A percentile compares a stretch with the other conserved stretches of the same genome.
These are phyloP conservation scores for Acephala macrosclerotiorum DNA, from an alignment of 2,329 filamentous ascomycete genomes.

Conservation along the genomic window DNA sequence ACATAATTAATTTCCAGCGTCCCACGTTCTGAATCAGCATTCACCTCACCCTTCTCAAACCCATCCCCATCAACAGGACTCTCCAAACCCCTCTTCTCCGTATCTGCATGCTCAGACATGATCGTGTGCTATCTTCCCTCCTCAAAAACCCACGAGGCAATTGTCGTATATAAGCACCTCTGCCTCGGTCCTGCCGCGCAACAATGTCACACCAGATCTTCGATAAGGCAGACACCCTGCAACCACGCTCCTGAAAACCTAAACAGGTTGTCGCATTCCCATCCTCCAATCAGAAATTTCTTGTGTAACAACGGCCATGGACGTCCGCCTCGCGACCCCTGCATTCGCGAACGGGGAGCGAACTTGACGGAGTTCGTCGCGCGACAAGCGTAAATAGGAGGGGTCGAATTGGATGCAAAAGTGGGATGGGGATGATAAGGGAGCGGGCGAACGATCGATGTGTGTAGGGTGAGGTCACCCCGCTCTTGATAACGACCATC, in stretches of 20 bases:
- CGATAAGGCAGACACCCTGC: constrained; percentile 5
- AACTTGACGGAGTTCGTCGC: not conserved
- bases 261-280: not conserved
- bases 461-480: constrained; percentile 3
- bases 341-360: not conserved
- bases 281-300: not conserved
- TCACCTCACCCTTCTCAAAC: not conserved
- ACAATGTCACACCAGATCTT: constrained; percentile 2
- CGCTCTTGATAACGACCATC: constrained; percentile 2
- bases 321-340: constrained; percentile 1
- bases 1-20: constrained; percentile 2
- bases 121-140: not conserved
- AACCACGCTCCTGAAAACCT: not conserved
- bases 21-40: not conserved
- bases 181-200: not conserved
- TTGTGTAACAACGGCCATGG: not conserved
- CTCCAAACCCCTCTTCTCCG: constrained; percentile 1
- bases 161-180: not conserved
- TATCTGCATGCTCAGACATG: not conserved
- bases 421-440: constrained; percentile 5
- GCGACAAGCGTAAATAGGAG: not conserved
- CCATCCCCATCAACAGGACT: not conserved
- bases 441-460: not conserved
- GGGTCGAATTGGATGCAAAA: not conserved
- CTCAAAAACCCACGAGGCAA: not conserved